Percentiles rank a stretch among this genome's conserved stretches.
Conservation (phyloP, 2,329 filamentous ascomycete genomes). For the Penicillium sp. region DNA sequence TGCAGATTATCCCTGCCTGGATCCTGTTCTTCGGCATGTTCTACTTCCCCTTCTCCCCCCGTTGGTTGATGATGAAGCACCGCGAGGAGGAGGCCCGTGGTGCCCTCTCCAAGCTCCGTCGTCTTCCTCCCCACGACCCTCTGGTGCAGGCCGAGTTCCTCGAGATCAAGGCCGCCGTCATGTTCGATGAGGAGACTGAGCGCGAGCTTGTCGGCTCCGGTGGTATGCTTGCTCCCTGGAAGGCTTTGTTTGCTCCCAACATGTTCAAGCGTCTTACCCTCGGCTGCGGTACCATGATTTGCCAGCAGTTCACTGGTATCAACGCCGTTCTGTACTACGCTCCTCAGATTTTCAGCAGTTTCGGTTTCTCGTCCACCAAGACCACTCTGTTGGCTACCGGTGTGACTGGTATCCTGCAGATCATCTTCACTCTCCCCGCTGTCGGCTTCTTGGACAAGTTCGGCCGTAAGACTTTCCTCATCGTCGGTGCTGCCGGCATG, state of each 20-base stretch:
- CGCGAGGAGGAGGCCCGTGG: constrained; percentile 68
- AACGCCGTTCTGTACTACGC: constrained; percentile 47
- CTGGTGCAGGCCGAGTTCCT: constrained; percentile 74
- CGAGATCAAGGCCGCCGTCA: constrained; percentile 77
- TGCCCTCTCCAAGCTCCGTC: constrained; percentile 66
- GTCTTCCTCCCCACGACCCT: constrained; percentile 63
- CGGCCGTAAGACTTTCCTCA: constrained; percentile 39
- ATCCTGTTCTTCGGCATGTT: constrained; percentile 72
- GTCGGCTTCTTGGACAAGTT: constrained; percentile 41
- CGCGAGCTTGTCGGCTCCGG: constrained; percentile 47
- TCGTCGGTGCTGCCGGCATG: constrained; percentile 65
- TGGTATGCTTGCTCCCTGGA: constrained; percentile 26
- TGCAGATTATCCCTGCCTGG: constrained; percentile 63
- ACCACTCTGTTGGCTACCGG: constrained; percentile 29
- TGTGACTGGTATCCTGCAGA: constrained; percentile 34
- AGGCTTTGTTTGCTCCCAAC: constrained; percentile 31
- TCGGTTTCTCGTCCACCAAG: constrained; percentile 29
- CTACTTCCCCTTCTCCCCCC: constrained; percentile 76
- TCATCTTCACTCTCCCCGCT: constrained; percentile 40
- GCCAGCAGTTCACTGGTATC: constrained; percentile 54
- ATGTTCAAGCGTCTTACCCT: constrained; percentile 31
- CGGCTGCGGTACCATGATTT: constrained; percentile 37
- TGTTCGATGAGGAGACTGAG: constrained; percentile 74
- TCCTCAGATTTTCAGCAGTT: constrained; percentile 31
- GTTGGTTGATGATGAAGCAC: constrained; percentile 71